Evolutionary conservation across 495 filamentous ascomycete species (phyloP).

Genomic region (Friedmanniomyces simplex): DNA sequence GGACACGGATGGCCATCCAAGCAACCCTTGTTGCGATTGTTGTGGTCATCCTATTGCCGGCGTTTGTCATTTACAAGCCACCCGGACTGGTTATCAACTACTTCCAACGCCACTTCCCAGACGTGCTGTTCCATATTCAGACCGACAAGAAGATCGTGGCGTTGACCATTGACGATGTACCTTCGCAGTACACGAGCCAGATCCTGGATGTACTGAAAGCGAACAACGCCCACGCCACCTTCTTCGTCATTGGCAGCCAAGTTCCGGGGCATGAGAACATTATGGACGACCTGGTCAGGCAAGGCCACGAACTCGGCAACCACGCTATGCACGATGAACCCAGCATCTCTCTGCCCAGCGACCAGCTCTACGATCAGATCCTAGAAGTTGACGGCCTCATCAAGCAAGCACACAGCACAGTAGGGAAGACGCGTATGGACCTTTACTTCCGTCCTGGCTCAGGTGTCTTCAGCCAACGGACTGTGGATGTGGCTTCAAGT

Average conservation of each 20-base stretch:
- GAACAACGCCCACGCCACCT: slow-evolving; percentile 32
- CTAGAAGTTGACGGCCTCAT: slow-evolving; percentile 40
- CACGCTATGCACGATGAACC: slow-evolving; percentile 81
- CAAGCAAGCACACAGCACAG: slow-evolving; percentile 41
- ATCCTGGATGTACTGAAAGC: slow-evolving; percentile 55
- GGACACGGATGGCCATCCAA: slow-evolving; percentile 15
- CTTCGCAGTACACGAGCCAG: slow-evolving; percentile 58
- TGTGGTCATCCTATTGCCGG: slow-evolving; percentile 30
- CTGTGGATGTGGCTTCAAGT: slow-evolving; percentile 44
- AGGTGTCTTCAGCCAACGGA: slow-evolving; percentile 62
- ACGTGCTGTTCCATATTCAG: slow-evolving; percentile 61
- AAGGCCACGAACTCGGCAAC: slow-evolving; percentile 66
- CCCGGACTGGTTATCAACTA: slow-evolving; percentile 54
- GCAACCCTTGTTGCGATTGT: background rate
- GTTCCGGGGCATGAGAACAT: slow-evolving; percentile 49
- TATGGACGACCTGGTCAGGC: slow-evolving; percentile 49
- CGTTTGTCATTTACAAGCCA: slow-evolving; percentile 66
- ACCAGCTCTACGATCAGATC: slow-evolving; percentile 32
- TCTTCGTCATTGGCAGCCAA: slow-evolving; percentile 54
- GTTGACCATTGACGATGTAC: slow-evolving; percentile 77
- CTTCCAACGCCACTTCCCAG: slow-evolving; percentile 59
- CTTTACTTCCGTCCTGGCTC: slow-evolving; percentile 69
- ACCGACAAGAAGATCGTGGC: slow-evolving; percentile 53
- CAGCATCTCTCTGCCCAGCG: slow-evolving; percentile 35
- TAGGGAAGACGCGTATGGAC: slow-evolving; percentile 20